phyloP scores from a whole-genome alignment of 2,329 filamentous ascomycete genomes.

The Conoideocrella luteorostrata region DNA sequence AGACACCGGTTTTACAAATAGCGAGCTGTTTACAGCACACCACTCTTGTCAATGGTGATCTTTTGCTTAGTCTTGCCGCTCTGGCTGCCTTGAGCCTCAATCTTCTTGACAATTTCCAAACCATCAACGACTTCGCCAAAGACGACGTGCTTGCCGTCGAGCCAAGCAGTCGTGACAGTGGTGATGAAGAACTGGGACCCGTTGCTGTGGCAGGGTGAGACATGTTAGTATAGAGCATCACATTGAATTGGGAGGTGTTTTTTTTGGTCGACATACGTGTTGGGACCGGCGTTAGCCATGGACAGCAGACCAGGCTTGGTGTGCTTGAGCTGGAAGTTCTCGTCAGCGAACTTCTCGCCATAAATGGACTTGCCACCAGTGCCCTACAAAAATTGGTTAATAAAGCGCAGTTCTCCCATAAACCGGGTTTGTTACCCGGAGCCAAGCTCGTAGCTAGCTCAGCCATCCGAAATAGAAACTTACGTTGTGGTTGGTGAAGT shows the following conservation, averaged over 20 bases:
- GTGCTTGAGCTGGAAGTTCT: conserved; percentile 16
- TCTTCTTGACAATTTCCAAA: conserved; percentile 49
- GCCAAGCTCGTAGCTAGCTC: too few species aligned
- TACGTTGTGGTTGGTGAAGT: conserved; percentile 90
- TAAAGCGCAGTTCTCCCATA: too few species aligned
- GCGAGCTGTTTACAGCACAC: conserved; percentile 39
- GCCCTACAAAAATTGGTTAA: conserved; percentile 7
- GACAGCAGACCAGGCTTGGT: conserved; percentile 15
- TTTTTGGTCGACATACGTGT: conserved; percentile 18
- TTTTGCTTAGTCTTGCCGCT: conserved; percentile 47
- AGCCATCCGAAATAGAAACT: too few species aligned
- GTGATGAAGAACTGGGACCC: conserved; percentile 98
- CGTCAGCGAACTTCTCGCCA: conserved; percentile 14
- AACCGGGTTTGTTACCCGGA: too few species aligned
- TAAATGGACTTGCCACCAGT: conserved; percentile 17
- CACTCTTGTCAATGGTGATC: conserved; percentile 51
- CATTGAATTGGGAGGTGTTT: too few species aligned
- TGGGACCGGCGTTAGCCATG: conserved; percentile 17
- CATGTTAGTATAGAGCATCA: too few species aligned
- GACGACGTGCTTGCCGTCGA: conserved; percentile 78
- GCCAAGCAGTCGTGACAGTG: conserved; percentile 82
- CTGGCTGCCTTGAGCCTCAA: conserved; percentile 52
- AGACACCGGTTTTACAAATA: conserved; percentile 1
- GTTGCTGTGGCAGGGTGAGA: conserved; percentile 61
- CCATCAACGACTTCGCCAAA: conserved; percentile 63